Evolutionary conservation across 805 yeast genomes (phyloP), one percentile per base, ranked within the genome.

Genomic region (Saccharomycopsis amapae): DNA sequence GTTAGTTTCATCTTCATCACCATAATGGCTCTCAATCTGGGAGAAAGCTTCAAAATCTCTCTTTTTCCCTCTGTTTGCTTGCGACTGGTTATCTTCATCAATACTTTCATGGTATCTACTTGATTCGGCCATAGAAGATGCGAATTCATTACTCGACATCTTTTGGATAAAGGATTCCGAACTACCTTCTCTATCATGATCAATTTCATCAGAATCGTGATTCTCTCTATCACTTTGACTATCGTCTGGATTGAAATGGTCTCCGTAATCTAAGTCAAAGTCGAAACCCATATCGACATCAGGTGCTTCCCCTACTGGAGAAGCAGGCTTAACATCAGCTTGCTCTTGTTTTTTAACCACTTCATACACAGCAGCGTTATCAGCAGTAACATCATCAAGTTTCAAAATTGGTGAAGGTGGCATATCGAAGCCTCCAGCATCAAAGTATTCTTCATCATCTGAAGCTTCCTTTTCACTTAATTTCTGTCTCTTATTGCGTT

Each of bases 231-330:
- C 28, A 12, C 22, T 10, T 12, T 18, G 7, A 20, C 18, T 26
- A 15, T 31, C 44, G 4, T 32, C 38, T n/a, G 38, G 33, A 38
- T 73, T 76, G 37, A 73, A 62, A 22, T 72, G 73, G 30, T 64
- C 66, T 37, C 65, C 73, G 26, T 62, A 60, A 46, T 59, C 71
- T 39, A 65, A 55, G 37, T 63, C 67, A 35, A 66, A 58, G 33
- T 56, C 39, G 9, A 38, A 24, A 2, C 22, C 43, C 23, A 26
- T 36, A 30, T 24, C 31, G 26, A 12, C 7, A 9, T 26, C 12
- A 12, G 12, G 30, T 26, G 10, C 30, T 26, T 26, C 30, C 7
- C 7, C 12, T 26, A 9, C 30, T 26, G 30, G 30, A 26, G 30
- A 26, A 9, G 7, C 12, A 9, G 7, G 10, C 12, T 26, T 26